These are phyloP conservation scores for Hygrophila difformis DNA, from an alignment of 257 asterid genomes.

Conservation along the genomic window DNA sequence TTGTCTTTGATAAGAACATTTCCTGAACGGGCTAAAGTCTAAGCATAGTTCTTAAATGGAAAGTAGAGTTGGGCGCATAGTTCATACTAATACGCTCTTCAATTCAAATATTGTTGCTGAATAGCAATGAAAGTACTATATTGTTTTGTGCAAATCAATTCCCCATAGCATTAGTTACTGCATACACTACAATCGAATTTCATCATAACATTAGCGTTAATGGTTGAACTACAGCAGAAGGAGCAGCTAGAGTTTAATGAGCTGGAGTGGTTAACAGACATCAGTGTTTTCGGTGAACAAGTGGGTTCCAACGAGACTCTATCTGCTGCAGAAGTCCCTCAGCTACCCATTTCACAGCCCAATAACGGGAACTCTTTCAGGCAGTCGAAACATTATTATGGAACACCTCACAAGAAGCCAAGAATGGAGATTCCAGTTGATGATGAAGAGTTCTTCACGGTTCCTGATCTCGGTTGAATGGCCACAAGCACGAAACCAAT, in stretches of 20 bases:
- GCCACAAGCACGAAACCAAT: no score
- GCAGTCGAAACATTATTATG: slow-evolving; percentile 25
- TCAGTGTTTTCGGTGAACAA: slow-evolving; percentile 57
- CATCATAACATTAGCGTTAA: background rate
- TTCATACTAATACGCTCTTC: no score
- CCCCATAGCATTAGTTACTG: no score
- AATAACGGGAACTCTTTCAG: slow-evolving; percentile 24
- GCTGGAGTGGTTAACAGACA: slow-evolving; percentile 70
- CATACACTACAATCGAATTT: no score
- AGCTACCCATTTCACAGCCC: slow-evolving; percentile 47
- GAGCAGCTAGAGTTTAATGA: slow-evolving; percentile 74
- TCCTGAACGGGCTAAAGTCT: no score
- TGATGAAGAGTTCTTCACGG: slow-evolving; percentile 68
- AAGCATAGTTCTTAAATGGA: no score
- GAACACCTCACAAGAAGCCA: slow-evolving; percentile 57
- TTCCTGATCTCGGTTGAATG: slow-evolving; percentile 93
- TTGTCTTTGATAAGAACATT: background rate
- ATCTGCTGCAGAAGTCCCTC: slow-evolving; percentile 86
- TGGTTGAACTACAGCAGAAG: slow-evolving; percentile 37
- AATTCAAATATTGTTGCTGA: no score
- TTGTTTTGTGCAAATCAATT: no score
- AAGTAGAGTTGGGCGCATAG: no score
- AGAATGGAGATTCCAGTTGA: slow-evolving; percentile 56
- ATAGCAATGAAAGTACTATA: no score
- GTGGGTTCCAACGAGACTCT: slow-evolving; percentile 23